Evolutionary conservation across 2,329 filamentous ascomycete species (phyloP).

Genomic region (Claviceps sp.): DNA sequence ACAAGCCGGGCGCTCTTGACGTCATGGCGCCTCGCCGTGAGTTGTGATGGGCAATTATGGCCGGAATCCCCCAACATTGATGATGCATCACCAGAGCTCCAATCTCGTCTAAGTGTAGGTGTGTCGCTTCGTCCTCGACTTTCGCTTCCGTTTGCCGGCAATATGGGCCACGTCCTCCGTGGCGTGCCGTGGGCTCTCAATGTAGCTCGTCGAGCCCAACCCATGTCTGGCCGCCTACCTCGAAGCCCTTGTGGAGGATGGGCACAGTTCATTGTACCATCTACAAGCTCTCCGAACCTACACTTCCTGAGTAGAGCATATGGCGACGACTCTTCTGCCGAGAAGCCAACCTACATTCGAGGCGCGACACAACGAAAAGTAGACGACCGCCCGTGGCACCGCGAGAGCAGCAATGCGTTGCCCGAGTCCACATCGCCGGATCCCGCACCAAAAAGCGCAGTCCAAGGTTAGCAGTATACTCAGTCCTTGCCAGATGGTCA

Average conservation of each 20-base stretch:
- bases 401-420: slow-evolving; percentile 38
- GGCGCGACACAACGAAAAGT: slow-evolving; percentile 37
- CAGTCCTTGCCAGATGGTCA: neutral
- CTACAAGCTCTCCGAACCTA: neutral
- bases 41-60: neutral
- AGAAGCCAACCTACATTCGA: neutral
- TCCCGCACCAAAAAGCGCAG: slow-evolving; percentile 12
- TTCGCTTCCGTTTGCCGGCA: neutral
- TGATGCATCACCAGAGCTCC: neutral
- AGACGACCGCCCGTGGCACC: slow-evolving; percentile 50
- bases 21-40: neutral
- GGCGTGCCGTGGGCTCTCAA: neutral
- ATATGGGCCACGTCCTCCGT: slow-evolving; percentile 2
- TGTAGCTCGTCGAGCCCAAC: neutral
- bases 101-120: neutral
- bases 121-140: neutral
- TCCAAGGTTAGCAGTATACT: slow-evolving; percentile 16
- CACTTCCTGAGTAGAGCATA: neutral
- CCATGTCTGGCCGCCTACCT: neutral
- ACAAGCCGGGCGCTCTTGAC: neutral
- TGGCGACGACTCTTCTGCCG: neutral
- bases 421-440: slow-evolving; percentile 18
- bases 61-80: too few species aligned
- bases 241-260: neutral
- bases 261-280: neutral